Conservation (phyloP, 805 yeast species). For the Zygotorulaspora sp. region DNA sequence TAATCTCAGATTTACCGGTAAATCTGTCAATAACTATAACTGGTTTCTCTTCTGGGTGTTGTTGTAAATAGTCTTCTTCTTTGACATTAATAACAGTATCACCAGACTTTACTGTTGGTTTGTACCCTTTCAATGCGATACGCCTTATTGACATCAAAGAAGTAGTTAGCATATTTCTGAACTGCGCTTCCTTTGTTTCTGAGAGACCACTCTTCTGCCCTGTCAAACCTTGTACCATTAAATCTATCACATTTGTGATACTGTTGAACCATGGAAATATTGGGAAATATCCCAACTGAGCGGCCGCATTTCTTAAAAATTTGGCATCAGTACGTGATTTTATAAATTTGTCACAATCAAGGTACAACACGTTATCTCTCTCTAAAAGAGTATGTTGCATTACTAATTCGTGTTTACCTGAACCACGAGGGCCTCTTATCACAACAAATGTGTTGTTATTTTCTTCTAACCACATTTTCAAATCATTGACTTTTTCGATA, state of each 20-base stretch:
- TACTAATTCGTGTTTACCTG: conserved; percentile 85
- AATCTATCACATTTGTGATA: conserved; percentile 71
- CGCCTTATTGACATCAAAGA: conserved; percentile 70
- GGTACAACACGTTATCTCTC: conserved; percentile 56
- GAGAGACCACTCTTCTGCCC: conserved; percentile 92
- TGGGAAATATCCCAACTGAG: conserved; percentile 85
- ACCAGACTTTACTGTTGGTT: conserved; percentile 31
- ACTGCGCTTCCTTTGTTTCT: conserved; percentile 76
- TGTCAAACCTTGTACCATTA: conserved; percentile 82
- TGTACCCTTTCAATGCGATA: conserved; percentile 49
- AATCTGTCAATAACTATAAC: conserved; percentile 79
- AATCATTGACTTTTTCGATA: conserved; percentile 57
- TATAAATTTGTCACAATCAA: conserved; percentile 75
- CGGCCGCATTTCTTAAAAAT: conserved; percentile 63
- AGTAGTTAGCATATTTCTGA: conserved; percentile 71
- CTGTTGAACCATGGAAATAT: conserved; percentile 89
- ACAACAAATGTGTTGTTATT: conserved; percentile 87
- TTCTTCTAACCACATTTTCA: conserved; percentile 78
- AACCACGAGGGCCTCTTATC: conserved; percentile 88
- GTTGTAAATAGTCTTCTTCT: conserved; percentile 79
- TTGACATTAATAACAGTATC: conserved; percentile 40
- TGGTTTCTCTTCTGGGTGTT: conserved; percentile 81
- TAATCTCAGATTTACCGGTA: conserved; percentile 51
- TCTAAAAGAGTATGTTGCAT: conserved; percentile 58
- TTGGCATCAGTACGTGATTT: conserved; percentile 71